Evolutionary conservation across 108 stramenopile genomes (phyloP).

Genomic region (Fragilariopsis cylindrus): DNA sequence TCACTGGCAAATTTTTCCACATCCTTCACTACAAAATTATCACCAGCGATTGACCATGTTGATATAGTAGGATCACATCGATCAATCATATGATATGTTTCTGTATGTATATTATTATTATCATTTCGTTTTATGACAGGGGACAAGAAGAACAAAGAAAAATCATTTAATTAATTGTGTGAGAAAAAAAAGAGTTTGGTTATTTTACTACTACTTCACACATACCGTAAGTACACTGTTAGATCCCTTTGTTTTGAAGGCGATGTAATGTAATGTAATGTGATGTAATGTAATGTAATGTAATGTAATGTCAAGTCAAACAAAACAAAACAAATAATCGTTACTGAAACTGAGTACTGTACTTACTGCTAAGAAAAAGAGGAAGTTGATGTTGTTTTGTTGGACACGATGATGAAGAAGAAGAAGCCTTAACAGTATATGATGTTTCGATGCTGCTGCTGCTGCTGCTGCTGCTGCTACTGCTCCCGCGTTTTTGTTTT

Average conservation of each 20-base stretch:
- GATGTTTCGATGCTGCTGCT: neutral
- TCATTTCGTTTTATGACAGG: neutral
- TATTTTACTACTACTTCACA: neutral
- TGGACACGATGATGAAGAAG: neutral
- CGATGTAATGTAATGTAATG: neutral
- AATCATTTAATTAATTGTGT: neutral
- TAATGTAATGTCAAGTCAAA: neutral
- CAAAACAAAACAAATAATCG: neutral
- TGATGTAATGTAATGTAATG: neutral
- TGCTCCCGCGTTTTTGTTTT: neutral
- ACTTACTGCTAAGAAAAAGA: constrained; percentile 74
- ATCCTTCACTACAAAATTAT: constrained; percentile 72
- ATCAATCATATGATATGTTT: constrained; percentile 82
- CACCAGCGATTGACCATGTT: constrained; percentile 59
- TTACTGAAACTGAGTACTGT: neutral
- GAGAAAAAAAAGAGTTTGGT: neutral
- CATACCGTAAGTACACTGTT: neutral
- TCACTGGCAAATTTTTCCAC: constrained; percentile 63
- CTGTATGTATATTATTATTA: constrained; percentile 14
- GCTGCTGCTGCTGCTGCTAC: neutral
- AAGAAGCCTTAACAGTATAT: constrained; percentile 26
- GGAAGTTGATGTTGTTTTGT: constrained; percentile 67
- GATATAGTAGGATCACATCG: constrained; percentile 59
- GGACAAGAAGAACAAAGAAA: neutral
- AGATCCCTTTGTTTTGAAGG: neutral